Percentiles rank a stretch among this genome's conserved stretches.
Evolutionary conservation across 352 stramenopile species (phyloP).

Genomic region (Pythium folliculosum): DNA sequence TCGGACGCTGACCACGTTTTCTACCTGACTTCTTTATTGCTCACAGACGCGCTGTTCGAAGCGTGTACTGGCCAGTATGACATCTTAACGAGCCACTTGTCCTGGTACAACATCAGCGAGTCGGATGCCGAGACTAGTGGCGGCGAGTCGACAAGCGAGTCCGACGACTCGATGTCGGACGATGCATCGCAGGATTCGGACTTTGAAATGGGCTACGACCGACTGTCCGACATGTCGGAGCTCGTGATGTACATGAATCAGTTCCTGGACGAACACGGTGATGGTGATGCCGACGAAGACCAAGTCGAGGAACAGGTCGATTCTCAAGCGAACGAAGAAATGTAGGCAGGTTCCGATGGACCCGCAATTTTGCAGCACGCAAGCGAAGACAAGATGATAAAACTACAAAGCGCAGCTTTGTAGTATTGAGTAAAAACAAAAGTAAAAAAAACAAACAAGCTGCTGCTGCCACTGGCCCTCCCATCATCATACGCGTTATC

Average conservation of each 20-base stretch:
- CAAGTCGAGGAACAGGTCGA: not conserved
- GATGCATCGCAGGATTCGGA: conserved; percentile 32
- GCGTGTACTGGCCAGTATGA: conserved; percentile 37
- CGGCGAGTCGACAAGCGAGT: conserved; percentile 11
- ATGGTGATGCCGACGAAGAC: not conserved
- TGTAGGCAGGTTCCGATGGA: not conserved
- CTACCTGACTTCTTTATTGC: not conserved
- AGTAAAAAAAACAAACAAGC: not conserved
- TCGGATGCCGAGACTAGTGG: conserved; percentile 32
- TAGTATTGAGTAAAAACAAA: conserved; percentile 3
- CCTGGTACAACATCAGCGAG: conserved; percentile 61
- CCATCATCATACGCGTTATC: no score
- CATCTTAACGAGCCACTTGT: conserved; percentile 33
- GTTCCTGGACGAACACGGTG: not conserved
- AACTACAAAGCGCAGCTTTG: not conserved
- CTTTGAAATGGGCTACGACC: conserved; percentile 19
- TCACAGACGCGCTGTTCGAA: conserved; percentile 53
- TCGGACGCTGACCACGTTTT: not conserved
- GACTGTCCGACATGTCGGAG: conserved; percentile 23
- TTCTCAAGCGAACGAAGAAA: not conserved
- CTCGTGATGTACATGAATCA: conserved; percentile 9
- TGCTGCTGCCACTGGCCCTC: not conserved
- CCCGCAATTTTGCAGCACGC: not conserved
- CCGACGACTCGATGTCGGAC: conserved; percentile 25
- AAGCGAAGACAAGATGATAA: not conserved